Evolutionary conservation across 345 rosid genomes (phyloP), one percentile per base, ranked within the genome.

Genomic region (Geranium rotundifolium): DNA sequence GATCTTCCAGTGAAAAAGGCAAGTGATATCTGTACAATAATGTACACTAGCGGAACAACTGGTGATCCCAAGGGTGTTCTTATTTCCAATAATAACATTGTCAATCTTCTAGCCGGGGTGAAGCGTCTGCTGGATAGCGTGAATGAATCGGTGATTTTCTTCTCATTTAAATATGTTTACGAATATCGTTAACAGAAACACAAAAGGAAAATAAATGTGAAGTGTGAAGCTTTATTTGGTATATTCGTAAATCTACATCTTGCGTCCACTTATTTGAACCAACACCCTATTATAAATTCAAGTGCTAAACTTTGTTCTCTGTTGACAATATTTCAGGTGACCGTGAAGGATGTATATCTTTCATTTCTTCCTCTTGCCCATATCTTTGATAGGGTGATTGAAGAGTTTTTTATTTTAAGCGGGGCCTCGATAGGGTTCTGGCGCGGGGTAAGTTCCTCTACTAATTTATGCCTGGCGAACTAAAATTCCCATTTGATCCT

Each of bases 41-140:
- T 90, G 99, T 95, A 95, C 69, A 95, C 99, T 54, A 95, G 99
- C 63, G 99, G 99, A 69, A 95, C 99, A 68, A 90, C 99, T 74
- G 97, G 96, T 74, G 96, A 95, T 77, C 99, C 99, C 17, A 95
- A 88, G 71, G 99, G 99, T 74, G 99, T 90, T 5, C 34, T 95
- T 87, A 80, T 95, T 65, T 85, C 99, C 75, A 95, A 95, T 79
- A 84, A 85, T 3, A 86, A 86, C 81, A 88, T 95, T 68, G 80
- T 90, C 67, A 72, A 84, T 75, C 66, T 88, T 34, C 73, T 90
- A 63, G 90, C 88, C 61, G 99, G 99, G 46, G 90, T 84, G 29
- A 84, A 73, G 63, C 52, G 69, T 63, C 66, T 88, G 23, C 73
- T 93, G 59, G 81, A 76, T 56, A 63, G 82, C 57, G 87, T 86